Evolutionary conservation across 805 yeast genomes (phyloP).

Genomic region (Saturnispora zaruensis): DNA sequence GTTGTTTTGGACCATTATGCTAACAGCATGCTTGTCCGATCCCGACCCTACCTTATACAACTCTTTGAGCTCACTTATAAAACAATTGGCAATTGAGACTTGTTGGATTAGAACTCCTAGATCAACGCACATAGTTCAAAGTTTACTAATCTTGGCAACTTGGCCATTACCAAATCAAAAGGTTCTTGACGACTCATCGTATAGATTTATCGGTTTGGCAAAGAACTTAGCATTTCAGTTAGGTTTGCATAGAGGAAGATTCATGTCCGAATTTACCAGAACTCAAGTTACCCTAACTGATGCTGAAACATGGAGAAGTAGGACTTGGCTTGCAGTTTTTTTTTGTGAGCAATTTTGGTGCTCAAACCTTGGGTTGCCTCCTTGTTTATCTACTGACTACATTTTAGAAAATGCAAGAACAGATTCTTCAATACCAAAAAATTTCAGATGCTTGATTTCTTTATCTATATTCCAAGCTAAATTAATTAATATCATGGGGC

Average conservation of each 20-base stretch:
- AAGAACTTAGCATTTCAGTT: slow-evolving; percentile 75
- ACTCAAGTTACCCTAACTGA: slow-evolving; percentile 83
- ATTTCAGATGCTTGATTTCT: slow-evolving; percentile 62
- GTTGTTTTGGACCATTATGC: slow-evolving; percentile 83
- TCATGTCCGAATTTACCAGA: slow-evolving; percentile 82
- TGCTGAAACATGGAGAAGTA: slow-evolving; percentile 89
- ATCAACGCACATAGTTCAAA: slow-evolving; percentile 89
- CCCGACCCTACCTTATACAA: slow-evolving; percentile 79
- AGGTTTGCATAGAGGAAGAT: slow-evolving; percentile 87
- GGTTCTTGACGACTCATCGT: slow-evolving; percentile 85
- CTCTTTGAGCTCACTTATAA: slow-evolving; percentile 66
- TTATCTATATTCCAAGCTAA: slow-evolving; percentile 79
- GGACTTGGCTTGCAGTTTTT: slow-evolving; percentile 86
- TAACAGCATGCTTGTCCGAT: slow-evolving; percentile 78
- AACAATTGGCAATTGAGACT: slow-evolving; percentile 81
- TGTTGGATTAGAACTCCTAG: slow-evolving; percentile 93
- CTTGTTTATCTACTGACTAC: slow-evolving; percentile 76
- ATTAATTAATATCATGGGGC: slow-evolving; percentile 77
- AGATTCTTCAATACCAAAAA: slow-evolving; percentile 56
- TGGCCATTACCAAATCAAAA: slow-evolving; percentile 95
- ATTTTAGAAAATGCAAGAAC: slow-evolving; percentile 69
- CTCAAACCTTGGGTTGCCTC: slow-evolving; percentile 78
- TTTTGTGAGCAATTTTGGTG: slow-evolving; percentile 90
- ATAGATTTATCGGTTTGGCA: slow-evolving; percentile 81
- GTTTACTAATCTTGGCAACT: slow-evolving; percentile 68